These are phyloP conservation scores for Talaromyces sp. DNA, from an alignment of 2,329 filamentous ascomycete genomes.

Conservation along the genomic window DNA sequence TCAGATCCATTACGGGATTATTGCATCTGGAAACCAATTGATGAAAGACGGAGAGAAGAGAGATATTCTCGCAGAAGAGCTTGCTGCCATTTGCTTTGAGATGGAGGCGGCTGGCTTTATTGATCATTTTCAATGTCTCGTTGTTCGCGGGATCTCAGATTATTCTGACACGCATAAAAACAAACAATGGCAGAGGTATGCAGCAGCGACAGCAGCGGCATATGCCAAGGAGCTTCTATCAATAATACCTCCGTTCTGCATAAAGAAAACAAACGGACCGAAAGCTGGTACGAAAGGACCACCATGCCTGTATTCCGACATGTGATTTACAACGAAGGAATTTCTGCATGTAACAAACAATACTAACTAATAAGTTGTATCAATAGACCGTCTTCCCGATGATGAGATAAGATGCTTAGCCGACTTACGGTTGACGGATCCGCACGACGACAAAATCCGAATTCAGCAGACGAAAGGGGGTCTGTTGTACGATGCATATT, in stretches of 20 bases:
- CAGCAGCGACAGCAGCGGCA: constrained; percentile 22
- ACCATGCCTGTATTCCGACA: too few relatives aligned
- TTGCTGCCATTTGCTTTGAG: constrained; percentile 8
- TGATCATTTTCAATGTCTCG: constrained; percentile 2
- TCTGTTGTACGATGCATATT: constrained; percentile 15
- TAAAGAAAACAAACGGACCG: too few relatives aligned
- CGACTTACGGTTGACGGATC: constrained; percentile 11
- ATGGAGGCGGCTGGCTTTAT: constrained; percentile 8
- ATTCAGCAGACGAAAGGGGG: constrained; percentile 25
- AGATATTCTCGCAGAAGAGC: neutral
- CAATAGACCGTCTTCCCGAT: too few relatives aligned
- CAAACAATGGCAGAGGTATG: constrained; percentile 8
- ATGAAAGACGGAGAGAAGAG: constrained; percentile 3
- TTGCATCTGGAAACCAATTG: neutral
- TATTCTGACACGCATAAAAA: constrained; percentile 7
- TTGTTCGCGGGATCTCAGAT: constrained; percentile 5
- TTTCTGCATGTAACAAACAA: too few relatives aligned
- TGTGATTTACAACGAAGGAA: too few relatives aligned
- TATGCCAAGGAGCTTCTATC: constrained; percentile 26
- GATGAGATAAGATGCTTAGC: too few relatives aligned
- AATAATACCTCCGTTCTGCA: too few relatives aligned
- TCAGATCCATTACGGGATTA: neutral
- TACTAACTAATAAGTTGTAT: too few relatives aligned
- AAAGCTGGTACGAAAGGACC: too few relatives aligned
- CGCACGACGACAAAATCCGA: constrained; percentile 18